Evolutionary conservation across 345 rosid species (phyloP), one percentile per base, ranked within the genome.

Genomic region (Aethionema arabicum): DNA sequence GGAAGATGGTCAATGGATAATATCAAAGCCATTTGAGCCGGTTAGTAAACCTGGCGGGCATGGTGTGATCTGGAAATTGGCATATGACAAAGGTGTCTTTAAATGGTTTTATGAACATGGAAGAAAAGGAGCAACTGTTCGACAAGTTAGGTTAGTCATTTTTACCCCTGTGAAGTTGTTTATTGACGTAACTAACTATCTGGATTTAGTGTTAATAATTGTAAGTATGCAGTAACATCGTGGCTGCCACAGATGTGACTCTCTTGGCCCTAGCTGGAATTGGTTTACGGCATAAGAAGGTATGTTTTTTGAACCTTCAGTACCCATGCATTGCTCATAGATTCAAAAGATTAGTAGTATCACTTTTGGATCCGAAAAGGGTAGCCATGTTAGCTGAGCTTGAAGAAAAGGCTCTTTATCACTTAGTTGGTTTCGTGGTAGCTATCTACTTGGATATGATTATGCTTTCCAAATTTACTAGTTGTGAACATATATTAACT

Each of bases 51-150:
- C 95, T 31, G 95, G 95, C 74, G 98, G 98, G 73, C 96, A 89
- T 82, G 98, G 91, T 60, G 96, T 79, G 15, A 85, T 92, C 68
- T 92, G 98, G 98, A 92, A 92, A 79, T 85, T 92, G 69, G 98
- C 98, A 51, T 68, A 81, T 60, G 93, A 89, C 79, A 87, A 81
- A 70, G 98, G 98, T 21, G 63, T 92, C 65, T 92, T 87, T 69
- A 61, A 80, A 54, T 92, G 96, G 96, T 87, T 92, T 74, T 75
- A 63, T 50, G 69, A 72, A 69, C 96, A 87, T 76, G 87, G 87
- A 77, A 85, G 91, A 78, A 87, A 78, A 76, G 96, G 96, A 14
- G 95, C 96, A 56, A 85, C 96, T 5, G 83, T 92, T 51, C 80
- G 98, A 53, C 95, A 92, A 89, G 96, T 89, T 82, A 85, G 98